These are phyloP conservation scores for Wickerhamomyces chaumierensis DNA, from an alignment of 805 yeast genomes.

Conservation along the genomic window DNA sequence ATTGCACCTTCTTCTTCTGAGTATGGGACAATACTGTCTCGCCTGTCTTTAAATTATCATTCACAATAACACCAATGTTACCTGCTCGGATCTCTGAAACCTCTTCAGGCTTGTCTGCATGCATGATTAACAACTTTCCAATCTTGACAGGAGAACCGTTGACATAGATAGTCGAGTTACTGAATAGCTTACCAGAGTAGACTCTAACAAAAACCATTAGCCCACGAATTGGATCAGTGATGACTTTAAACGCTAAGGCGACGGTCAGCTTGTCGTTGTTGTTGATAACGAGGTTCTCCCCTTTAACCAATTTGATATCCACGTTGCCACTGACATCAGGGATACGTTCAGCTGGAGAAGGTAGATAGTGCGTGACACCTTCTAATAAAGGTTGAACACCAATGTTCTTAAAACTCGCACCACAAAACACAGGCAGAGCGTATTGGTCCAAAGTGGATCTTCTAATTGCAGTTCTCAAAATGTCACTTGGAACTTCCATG, in stretches of 20 bases:
- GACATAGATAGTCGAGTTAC: constrained; percentile 55
- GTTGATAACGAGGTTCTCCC: constrained; percentile 38
- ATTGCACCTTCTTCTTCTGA: constrained; percentile 36
- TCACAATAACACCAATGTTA: constrained; percentile 68
- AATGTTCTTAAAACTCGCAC: constrained; percentile 83
- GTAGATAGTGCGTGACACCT: constrained; percentile 66
- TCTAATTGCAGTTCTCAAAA: constrained; percentile 52
- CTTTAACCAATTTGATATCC: constrained; percentile 28
- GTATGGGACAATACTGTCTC: constrained; percentile 72
- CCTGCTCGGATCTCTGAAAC: constrained; percentile 58
- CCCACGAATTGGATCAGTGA: constrained; percentile 76
- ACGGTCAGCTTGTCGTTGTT: constrained; percentile 51
- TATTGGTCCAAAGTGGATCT: constrained; percentile 45
- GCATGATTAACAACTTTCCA: constrained; percentile 67
- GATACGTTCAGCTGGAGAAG: constrained; percentile 62
- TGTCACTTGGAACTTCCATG: constrained; percentile 43
- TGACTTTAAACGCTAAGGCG: constrained; percentile 85
- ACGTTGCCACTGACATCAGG: constrained; percentile 36
- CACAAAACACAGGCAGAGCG: constrained; percentile 78
- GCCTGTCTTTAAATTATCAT: constrained; percentile 70
- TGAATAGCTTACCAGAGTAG: constrained; percentile 65
- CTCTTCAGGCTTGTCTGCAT: constrained; percentile 77
- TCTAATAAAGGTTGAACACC: constrained; percentile 94
- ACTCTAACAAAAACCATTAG: constrained; percentile 79
- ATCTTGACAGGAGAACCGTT: constrained; percentile 57